phyloP scores from a whole-genome alignment of 225 moss, liverwort and hornwort species.

The Marchantia paleacea region DNA sequence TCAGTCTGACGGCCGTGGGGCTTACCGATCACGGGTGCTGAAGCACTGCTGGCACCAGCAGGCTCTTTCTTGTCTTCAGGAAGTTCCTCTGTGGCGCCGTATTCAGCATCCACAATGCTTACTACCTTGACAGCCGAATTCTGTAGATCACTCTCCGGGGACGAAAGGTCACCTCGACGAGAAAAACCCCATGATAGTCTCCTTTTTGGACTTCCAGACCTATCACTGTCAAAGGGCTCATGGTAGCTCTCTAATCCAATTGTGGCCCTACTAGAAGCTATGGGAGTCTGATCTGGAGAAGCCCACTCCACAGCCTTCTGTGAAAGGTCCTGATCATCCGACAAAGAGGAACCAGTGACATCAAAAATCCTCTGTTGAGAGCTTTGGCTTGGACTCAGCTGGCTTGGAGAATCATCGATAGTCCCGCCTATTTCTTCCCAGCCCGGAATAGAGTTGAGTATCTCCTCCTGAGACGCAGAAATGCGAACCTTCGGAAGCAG shows the following conservation, averaged over 20 bases:
- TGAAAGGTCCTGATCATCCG: conserved; percentile 5
- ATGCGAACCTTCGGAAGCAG: conserved; percentile 20
- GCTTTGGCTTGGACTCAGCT: background rate
- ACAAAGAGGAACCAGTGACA: conserved; percentile 26
- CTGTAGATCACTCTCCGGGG: background rate
- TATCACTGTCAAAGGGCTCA: conserved; percentile 42
- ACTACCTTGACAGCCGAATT: background rate
- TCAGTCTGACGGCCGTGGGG: background rate
- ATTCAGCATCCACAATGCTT: background rate
- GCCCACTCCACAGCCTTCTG: conserved; percentile 20
- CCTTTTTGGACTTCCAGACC: conserved; percentile 27
- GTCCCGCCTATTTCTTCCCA: conserved; percentile 24
- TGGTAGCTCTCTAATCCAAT: conserved; percentile 27
- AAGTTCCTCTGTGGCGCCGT: background rate
- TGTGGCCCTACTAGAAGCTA: background rate
- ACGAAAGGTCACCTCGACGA: background rate
- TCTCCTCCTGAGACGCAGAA: conserved; percentile 38
- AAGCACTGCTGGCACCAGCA: background rate
- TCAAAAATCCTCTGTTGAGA: conserved; percentile 27
- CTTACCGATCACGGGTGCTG: background rate
- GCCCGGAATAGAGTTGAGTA: conserved; percentile 19
- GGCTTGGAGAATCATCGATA: conserved; percentile 39
- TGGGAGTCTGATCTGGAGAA: conserved; percentile 18
- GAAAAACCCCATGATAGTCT: conserved; percentile 23
- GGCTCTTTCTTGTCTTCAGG: background rate